Evolutionary conservation across 2,329 filamentous ascomycete genomes (phyloP), one percentile per base, ranked within the genome.

Genomic region (Fusarium camptoceras): DNA sequence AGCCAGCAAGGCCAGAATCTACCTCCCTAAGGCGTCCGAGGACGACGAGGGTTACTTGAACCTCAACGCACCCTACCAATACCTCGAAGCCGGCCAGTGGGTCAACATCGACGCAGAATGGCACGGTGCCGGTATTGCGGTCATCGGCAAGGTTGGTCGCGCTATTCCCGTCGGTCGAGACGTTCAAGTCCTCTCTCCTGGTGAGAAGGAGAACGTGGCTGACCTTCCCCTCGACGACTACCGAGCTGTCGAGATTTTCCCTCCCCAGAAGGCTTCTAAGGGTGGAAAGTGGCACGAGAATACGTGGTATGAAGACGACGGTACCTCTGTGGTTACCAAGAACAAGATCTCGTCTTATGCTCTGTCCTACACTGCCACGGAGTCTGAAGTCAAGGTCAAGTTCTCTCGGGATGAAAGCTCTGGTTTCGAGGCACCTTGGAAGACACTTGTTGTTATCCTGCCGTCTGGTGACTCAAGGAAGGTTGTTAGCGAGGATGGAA

Each of bases 41-140:
- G 80, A 80, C 1, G 86, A 88, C 27, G 82, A 83, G 8, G 88
- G 89, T 0, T 92, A 85, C 76, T 71, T 91, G 27, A 92, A 92
- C 73, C 77, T 89, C 37, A 90, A 90, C 53, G 81, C 84, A 0
- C 88, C 89, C 0, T 87, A 89, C 68, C 83, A 89, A 55, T 85
- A 89, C 65, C 78, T 90, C 8, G 75, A 83, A 24, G 76, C 81
- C 0, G 82, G 82, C 0, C 75, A 78, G 55, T 84, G 82, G 81
- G 78, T 76, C 31, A 76, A 76, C 0, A 71, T 84, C 6, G 79
- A 80, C 20, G 80, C 81, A 0, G 78, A 82, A 43, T 84, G 81
- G 82, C 77, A 83, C 48, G 79, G 76, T 3, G 79, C 81, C 16
- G 79, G 79, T 1, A 81, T 84, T 46, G 78, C 82, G 0, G 74